These are phyloP conservation scores for Candida parachauliodes DNA, from an alignment of 805 yeast genomes.

Conservation along the genomic window DNA sequence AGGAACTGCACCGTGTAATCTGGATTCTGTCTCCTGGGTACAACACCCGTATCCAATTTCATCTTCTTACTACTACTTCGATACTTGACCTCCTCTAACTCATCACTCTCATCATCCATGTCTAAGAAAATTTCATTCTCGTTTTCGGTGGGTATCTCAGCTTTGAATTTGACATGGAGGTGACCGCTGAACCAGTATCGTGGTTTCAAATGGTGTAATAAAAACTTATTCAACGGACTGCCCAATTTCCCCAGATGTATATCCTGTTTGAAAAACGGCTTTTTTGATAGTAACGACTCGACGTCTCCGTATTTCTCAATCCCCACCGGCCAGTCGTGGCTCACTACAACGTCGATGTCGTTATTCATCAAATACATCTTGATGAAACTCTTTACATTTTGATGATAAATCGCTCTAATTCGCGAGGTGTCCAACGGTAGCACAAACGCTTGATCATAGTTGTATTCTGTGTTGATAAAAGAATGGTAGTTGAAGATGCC, in stretches of 20 bases:
- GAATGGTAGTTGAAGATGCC: slow-evolving; percentile 66
- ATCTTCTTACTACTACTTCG: slow-evolving; percentile 1
- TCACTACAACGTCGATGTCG: slow-evolving; percentile 54
- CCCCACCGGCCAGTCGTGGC: slow-evolving; percentile 95
- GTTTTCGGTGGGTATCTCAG: slow-evolving; percentile 35
- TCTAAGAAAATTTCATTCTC: slow-evolving; percentile 19
- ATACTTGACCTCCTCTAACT: slow-evolving; percentile 2
- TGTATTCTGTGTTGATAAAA: slow-evolving; percentile 12
- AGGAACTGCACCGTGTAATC: slow-evolving; percentile 47
- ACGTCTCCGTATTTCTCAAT: slow-evolving; percentile 64
- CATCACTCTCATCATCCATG: slow-evolving; percentile 15
- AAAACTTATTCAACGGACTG: slow-evolving; percentile 57
- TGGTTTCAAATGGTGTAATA: slow-evolving; percentile 59
- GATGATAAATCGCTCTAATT: slow-evolving; percentile 67
- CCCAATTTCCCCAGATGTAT: slow-evolving; percentile 62
- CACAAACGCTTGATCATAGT: slow-evolving; percentile 6
- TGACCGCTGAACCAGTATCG: slow-evolving; percentile 85
- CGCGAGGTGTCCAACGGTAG: slow-evolving; percentile 48
- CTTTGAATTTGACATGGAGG: slow-evolving; percentile 71
- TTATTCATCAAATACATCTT: slow-evolving; percentile 45
- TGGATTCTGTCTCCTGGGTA: background rate
- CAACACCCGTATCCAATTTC: background rate
- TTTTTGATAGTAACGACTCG: slow-evolving; percentile 45
- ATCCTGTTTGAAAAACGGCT: slow-evolving; percentile 69
- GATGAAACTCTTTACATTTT: slow-evolving; percentile 58